phyloP scores from a whole-genome alignment of 2,329 filamentous ascomycete genomes.

The Ophiostoma pallidulum region DNA sequence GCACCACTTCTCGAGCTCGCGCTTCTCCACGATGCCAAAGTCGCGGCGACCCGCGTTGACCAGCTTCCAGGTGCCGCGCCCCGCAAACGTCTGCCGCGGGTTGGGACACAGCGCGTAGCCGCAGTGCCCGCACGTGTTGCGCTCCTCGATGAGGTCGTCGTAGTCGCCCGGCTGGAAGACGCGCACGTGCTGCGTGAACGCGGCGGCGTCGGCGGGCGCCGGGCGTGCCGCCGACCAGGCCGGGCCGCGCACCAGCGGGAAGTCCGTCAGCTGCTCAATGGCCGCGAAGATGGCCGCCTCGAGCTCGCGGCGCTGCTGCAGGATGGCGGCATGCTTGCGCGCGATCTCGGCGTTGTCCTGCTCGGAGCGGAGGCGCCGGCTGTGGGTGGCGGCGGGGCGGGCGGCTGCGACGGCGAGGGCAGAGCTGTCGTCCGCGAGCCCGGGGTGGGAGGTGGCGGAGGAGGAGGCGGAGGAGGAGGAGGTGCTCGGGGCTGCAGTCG shows the following conservation, averaged over 20 bases:
- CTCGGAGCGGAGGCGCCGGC: slow-evolving; percentile 25
- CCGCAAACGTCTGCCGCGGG: slow-evolving; percentile 46
- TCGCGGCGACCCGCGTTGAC: slow-evolving; percentile 42
- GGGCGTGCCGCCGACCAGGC: slow-evolving; percentile 35
- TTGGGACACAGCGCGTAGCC: slow-evolving; percentile 73
- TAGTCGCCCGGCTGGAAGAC: slow-evolving; percentile 83
- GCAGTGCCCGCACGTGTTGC: slow-evolving; percentile 73
- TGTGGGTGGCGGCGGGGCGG: slow-evolving; percentile 19
- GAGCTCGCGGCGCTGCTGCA: slow-evolving; percentile 73
- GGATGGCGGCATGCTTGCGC: slow-evolving; percentile 69
- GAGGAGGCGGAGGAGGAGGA: too few species aligned
- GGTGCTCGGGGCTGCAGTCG: slow-evolving; percentile 25
- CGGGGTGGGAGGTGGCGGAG: background rate
- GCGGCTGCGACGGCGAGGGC: slow-evolving; percentile 3
- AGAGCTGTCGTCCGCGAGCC: slow-evolving; percentile 19
- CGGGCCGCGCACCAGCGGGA: slow-evolving; percentile 31
- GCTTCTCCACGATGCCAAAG: slow-evolving; percentile 58
- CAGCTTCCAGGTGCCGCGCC: slow-evolving; percentile 59
- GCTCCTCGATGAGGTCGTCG: slow-evolving; percentile 78
- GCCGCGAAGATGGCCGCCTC: slow-evolving; percentile 64
- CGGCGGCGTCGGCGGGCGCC: slow-evolving; percentile 48
- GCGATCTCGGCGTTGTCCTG: slow-evolving; percentile 52
- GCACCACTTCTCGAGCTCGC: slow-evolving; percentile 80
- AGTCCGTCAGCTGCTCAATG: slow-evolving; percentile 61
- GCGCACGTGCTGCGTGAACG: slow-evolving; percentile 57